phyloP scores from a whole-genome alignment of 768 basidiomycete genomes.

The Dendrothele bispora region DNA sequence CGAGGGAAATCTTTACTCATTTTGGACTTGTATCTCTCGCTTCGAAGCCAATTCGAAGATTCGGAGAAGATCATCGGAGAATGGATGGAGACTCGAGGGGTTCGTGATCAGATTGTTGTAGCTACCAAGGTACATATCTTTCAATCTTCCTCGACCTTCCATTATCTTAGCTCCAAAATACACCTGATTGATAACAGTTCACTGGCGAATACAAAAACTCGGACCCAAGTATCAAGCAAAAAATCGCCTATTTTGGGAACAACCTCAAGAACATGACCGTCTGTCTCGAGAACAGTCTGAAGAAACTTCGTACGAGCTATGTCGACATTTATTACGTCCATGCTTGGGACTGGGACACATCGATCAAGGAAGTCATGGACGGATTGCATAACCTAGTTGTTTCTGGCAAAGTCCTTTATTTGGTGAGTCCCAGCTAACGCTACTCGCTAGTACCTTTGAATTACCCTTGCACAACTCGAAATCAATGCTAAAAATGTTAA shows the following conservation, averaged over 20 bases:
- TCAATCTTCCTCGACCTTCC: conserved; percentile 20
- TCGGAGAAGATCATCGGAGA: conserved; percentile 56
- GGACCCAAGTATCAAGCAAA: conserved; percentile 30
- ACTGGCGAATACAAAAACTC: conserved; percentile 11
- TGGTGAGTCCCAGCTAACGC: conserved; percentile 4
- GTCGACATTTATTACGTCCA: conserved; percentile 47
- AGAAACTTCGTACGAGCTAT: conserved; percentile 41
- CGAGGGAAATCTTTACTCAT: no score
- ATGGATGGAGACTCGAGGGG: conserved; percentile 47
- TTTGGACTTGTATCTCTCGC: background rate
- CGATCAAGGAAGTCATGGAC: conserved; percentile 47
- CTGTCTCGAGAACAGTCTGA: conserved; percentile 31
- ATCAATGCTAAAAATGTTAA: no score
- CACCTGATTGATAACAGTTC: conserved; percentile 16
- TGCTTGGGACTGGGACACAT: conserved; percentile 45
- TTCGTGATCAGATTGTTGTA: conserved; percentile 49
- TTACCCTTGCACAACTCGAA: background rate
- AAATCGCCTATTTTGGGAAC: conserved; percentile 48
- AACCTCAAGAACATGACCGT: conserved; percentile 37
- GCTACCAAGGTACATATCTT: conserved; percentile 38
- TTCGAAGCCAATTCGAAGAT: conserved; percentile 47
- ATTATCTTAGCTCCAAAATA: background rate
- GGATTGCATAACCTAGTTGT: conserved; percentile 43
- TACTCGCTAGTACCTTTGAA: no score
- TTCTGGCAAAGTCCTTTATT: conserved; percentile 42